Conservation (phyloP, 192 early-diverging fungal genomes). For the Chytriomyces sp. region DNA sequence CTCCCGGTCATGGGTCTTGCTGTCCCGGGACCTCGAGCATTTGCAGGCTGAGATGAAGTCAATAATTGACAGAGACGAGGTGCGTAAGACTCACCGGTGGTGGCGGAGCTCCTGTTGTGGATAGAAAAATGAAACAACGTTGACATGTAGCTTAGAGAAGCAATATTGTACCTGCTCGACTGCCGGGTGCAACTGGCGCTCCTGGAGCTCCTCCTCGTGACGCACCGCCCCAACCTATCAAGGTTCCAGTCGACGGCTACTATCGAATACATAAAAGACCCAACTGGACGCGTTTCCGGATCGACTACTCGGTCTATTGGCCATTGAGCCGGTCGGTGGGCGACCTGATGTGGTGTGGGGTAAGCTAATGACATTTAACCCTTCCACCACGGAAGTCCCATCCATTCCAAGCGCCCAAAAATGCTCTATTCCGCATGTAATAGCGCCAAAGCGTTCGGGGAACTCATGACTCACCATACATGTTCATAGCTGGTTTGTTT, state of each 20-base stretch:
- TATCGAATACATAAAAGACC: neutral
- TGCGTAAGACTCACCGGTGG: neutral
- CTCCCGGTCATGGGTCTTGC: conserved; percentile 39
- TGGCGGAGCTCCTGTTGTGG: conserved; percentile 15
- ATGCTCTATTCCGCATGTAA: neutral
- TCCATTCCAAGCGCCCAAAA: no score
- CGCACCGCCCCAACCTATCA: conserved; percentile 16
- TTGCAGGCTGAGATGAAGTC: neutral
- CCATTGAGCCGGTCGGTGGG: conserved; percentile 57
- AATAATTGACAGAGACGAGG: neutral
- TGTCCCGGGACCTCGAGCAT: conserved; percentile 27
- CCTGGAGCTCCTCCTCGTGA: conserved; percentile 37
- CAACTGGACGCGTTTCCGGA: conserved; percentile 46
- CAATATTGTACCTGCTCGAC: conserved; percentile 29
- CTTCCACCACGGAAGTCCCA: no score
- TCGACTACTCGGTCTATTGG: conserved; percentile 54
- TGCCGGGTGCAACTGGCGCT: conserved; percentile 34
- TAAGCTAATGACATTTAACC: no score
- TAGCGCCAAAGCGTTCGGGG: neutral
- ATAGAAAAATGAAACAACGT: neutral
- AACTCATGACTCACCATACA: conserved; percentile 27
- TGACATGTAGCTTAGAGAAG: neutral
- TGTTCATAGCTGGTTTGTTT: conserved; percentile 5
- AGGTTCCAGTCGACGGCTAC: neutral
- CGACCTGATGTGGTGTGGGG: conserved; percentile 37